Evolutionary conservation across 352 stramenopile species (phyloP), one percentile per base, ranked within the genome.

Genomic region (Phytophthora ramorum): DNA sequence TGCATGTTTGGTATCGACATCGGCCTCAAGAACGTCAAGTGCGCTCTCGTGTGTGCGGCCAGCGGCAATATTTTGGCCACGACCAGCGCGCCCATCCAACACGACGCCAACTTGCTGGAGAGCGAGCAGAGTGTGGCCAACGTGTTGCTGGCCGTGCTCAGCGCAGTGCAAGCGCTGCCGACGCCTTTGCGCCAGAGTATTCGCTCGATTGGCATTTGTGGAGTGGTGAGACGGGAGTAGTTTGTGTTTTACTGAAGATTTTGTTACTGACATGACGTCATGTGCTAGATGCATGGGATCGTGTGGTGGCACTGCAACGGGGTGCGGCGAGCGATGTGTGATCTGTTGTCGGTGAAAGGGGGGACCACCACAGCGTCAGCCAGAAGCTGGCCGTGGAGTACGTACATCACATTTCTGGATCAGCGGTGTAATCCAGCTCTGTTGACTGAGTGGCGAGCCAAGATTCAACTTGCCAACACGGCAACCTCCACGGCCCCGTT

Each of bases 261-360:
- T 45, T 5, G 19, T 34, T 6, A 43, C 17, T 50, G 17, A 57
- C 22, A 10, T 55, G 5, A 7, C 3, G 47, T 19, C n/a, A 9
- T 35, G 17, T 7, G 16, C 17, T 64, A 92, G 83, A 93, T 93
- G 85, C 85, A 93, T 46, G 85, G 85, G 7, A 92, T 93, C 63
- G 69, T 92, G 51, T 93, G 85, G 85, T 93, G 85, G 85, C 69
- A 63, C 17, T 76, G 79, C 26, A 68, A 69, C 1, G 52, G 65
- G 1, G 71, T 89, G 12, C 16, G 38, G n/a, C 49, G 56, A 38
- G 63, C 69, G 6, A 40, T 70, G n/a, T 44, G 58, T 44, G 52
- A 64, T 3, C 58, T 76, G 2, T 44, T 73, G 24, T 44, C 63
- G 3, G 51, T 13, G 7, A 59, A 43, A 57, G 37, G 9, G 10